A percentile compares a stretch with the other conserved stretches of the same genome.
Conservation (phyloP, 257 asterid species). For the Coffea eugenioides region DNA sequence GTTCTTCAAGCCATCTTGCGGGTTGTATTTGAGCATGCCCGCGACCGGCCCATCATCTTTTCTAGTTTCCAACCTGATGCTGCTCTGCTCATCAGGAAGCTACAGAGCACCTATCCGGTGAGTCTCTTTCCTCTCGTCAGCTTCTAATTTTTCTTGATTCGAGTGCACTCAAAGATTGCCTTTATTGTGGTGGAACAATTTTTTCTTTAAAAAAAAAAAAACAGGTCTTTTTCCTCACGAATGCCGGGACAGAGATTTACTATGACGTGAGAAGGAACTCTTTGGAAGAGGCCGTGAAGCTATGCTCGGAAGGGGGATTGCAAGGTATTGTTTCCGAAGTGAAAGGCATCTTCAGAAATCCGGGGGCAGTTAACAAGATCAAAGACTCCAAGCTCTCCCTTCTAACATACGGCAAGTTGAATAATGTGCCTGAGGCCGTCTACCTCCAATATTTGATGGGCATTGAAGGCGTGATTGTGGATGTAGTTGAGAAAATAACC, state of each 20-base stretch:
- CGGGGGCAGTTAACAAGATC: conserved; percentile 68
- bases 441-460: conserved; percentile 92
- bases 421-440: conserved; percentile 85
- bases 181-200: no score
- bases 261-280: conserved; percentile 72
- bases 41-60: conserved; percentile 65
- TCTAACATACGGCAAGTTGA: conserved; percentile 77
- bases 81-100: conserved; percentile 54
- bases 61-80: conserved; percentile 95
- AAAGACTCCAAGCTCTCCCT: conserved; percentile 72
- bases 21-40: conserved; percentile 60
- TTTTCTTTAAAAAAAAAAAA: no score
- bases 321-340: conserved; percentile 93
- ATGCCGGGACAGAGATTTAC: conserved; percentile 76
- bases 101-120: conserved; percentile 73
- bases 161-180: no score
- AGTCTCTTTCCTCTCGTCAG: conserved; percentile 8
- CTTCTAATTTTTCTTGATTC: no score
- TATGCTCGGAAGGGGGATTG: conserved; percentile 79
- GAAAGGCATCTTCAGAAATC: conserved; percentile 67
- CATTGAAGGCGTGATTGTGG: conserved; percentile 88
- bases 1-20: conserved; percentile 46
- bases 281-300: conserved; percentile 73
- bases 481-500: conserved; percentile 67
- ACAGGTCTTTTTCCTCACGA: conserved; percentile 84